phyloP scores from a whole-genome alignment of 176 grass and related monocot species.

The Oryza punctata region DNA sequence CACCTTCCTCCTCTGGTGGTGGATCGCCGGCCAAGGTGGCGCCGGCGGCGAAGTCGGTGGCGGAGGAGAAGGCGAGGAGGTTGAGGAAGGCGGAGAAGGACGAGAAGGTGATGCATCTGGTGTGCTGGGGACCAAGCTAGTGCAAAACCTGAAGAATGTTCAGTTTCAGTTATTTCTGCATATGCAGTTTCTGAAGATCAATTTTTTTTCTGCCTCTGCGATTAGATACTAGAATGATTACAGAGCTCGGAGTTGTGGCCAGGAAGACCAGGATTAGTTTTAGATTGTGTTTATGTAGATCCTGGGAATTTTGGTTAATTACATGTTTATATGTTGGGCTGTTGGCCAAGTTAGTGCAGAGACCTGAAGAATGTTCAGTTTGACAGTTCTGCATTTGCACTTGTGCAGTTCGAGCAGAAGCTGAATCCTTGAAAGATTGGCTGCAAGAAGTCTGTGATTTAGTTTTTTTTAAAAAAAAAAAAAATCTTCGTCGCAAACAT shows the following conservation, averaged over 20 bases:
- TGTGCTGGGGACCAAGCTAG: constrained; percentile 58
- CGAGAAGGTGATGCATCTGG: constrained; percentile 23
- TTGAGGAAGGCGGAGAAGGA: constrained; percentile 16
- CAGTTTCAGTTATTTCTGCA: not conserved
- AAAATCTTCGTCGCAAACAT: no score
- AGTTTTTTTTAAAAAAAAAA: no score
- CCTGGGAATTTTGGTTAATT: not conserved
- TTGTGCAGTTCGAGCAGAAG: no score
- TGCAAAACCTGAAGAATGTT: not conserved
- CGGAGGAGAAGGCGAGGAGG: not conserved
- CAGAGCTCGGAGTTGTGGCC: no score
- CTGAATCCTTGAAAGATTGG: no score
- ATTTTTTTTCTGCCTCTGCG: not conserved
- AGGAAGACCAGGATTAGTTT: no score
- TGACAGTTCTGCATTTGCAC: not conserved
- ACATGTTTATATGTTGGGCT: not conserved
- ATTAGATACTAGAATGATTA: no score
- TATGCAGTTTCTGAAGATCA: not conserved
- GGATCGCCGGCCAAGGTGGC: not conserved
- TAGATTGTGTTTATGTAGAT: no score
- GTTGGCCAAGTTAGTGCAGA: not conserved
- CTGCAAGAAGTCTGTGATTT: no score
- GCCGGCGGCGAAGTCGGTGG: not conserved
- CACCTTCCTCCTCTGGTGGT: not conserved
- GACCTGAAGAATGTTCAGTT: not conserved